A percentile compares a stretch with the other conserved stretches of the same genome.
phyloP scores from a whole-genome alignment of 1,284 basidiomycete species.

The Ganoderma lingzhi region DNA sequence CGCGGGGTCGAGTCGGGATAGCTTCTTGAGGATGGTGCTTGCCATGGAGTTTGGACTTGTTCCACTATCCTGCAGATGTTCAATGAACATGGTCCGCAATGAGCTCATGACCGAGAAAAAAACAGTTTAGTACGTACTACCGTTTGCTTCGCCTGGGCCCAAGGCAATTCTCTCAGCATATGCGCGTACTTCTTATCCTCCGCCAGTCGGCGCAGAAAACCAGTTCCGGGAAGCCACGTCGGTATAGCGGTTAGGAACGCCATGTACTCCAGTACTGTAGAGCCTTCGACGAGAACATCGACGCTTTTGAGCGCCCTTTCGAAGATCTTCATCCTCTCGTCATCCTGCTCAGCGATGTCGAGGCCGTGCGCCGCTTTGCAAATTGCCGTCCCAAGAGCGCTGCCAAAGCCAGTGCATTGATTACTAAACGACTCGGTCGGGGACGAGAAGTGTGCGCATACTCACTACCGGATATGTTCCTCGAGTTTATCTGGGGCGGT shows the following conservation, averaged over 20 bases:
- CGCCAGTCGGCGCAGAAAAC: slow-evolving; percentile 6
- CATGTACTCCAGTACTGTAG: slow-evolving; percentile 25
- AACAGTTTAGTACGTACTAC: neutral
- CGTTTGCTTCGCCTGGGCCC: slow-evolving; percentile 6
- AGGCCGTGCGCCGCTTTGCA: slow-evolving; percentile 9
- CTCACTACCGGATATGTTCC: slow-evolving; percentile 1
- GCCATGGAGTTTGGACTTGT: neutral
- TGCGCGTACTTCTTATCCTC: slow-evolving; percentile 2
- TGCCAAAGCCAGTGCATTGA: neutral
- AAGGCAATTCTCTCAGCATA: slow-evolving; percentile 12
- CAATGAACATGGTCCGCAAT: neutral
- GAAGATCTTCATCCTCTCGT: slow-evolving; percentile 8
- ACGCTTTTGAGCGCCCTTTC: slow-evolving; percentile 13
- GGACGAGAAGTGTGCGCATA: neutral
- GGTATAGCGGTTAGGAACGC: slow-evolving; percentile 18
- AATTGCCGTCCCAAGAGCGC: slow-evolving; percentile 10
- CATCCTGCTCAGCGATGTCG: slow-evolving; percentile 2
- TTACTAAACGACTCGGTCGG: neutral
- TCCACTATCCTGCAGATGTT: neutral
- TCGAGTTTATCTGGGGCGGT: neutral
- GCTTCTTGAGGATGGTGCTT: slow-evolving; percentile 7
- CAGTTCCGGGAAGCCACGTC: slow-evolving; percentile 13
- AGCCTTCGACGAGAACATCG: slow-evolving; percentile 6
- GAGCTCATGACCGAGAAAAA: neutral
- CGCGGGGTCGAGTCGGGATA: neutral